A percentile compares a stretch with the other conserved stretches of the same genome.
Evolutionary conservation across 139 green algal species (phyloP).

Genomic region (Monoraphidium neglectum): DNA sequence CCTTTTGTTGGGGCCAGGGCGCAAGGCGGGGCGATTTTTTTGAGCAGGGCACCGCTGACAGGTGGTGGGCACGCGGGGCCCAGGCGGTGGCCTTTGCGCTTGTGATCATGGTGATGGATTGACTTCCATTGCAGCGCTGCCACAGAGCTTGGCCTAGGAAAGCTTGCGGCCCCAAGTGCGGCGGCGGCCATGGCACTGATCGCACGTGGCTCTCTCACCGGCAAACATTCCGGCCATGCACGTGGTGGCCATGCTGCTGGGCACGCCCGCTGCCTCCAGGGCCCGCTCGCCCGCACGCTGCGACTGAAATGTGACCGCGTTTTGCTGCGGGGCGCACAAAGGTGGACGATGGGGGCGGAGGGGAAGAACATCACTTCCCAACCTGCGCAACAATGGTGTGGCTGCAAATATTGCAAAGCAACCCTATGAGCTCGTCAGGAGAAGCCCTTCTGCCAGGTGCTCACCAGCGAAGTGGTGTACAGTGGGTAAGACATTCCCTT

Average conservation of each 20-base stretch:
- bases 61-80: no score
- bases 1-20: neutral
- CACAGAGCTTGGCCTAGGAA: no score
- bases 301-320: slow-evolving; percentile 61
- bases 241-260: neutral
- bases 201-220: no score
- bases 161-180: no score
- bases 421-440: no score
- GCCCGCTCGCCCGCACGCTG: slow-evolving; percentile 32
- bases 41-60: no score
- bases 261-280: neutral
- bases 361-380: neutral
- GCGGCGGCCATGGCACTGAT: no score
- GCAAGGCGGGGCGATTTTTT: no score
- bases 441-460: slow-evolving; percentile 9
- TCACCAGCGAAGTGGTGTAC: slow-evolving; percentile 49
- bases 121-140: no score
- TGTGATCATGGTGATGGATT: no score
- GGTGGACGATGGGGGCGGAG: neutral
- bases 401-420: no score
- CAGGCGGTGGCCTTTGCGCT: no score
- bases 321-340: slow-evolving; percentile 39
- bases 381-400: neutral
- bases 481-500: slow-evolving; percentile 63
- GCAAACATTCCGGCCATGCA: slow-evolving; percentile 36